These are phyloP conservation scores for Microcera coccophila DNA, from an alignment of 2,329 filamentous ascomycete genomes.

Conservation along the genomic window DNA sequence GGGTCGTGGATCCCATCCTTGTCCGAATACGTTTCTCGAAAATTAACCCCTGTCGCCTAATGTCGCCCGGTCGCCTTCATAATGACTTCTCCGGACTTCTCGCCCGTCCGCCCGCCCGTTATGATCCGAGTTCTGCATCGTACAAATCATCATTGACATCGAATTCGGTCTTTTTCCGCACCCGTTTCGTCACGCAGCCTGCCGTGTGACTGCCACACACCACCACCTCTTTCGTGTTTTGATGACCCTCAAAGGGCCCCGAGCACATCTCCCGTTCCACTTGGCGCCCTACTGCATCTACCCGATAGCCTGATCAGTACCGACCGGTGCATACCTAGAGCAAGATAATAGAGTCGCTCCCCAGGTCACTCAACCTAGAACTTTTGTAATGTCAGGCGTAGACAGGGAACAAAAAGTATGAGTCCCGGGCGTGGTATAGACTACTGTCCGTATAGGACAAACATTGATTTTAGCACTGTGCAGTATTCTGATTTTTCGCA, in stretches of 20 bases:
- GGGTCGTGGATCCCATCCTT: constrained; percentile 2
- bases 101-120: constrained; percentile 32
- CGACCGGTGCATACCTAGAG: constrained; percentile 31
- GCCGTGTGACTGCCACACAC: constrained; percentile 26
- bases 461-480: constrained; percentile 37
- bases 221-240: constrained; percentile 6
- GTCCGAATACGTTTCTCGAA: not conserved
- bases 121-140: constrained; percentile 31
- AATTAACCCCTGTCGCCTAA: constrained; percentile 1
- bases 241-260: constrained; percentile 12
- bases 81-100: constrained; percentile 31
- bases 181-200: constrained; percentile 22
- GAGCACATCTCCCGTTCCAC: constrained; percentile 21
- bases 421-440: constrained; percentile 35
- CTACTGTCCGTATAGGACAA: constrained; percentile 38
- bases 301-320: constrained; percentile 34
- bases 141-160: constrained; percentile 25
- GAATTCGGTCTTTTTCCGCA: constrained; percentile 13
- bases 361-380: constrained; percentile 24
- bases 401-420: constrained; percentile 40
- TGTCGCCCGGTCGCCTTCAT: constrained; percentile 11
- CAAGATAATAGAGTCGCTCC: constrained; percentile 31
- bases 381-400: constrained; percentile 24
- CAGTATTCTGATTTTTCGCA: constrained; percentile 43
- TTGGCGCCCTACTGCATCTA: constrained; percentile 31